A percentile compares a stretch with the other conserved stretches of the same genome.
Conservation (phyloP, 1,139 yeast genomes). For the Debaryomyces udenii region DNA sequence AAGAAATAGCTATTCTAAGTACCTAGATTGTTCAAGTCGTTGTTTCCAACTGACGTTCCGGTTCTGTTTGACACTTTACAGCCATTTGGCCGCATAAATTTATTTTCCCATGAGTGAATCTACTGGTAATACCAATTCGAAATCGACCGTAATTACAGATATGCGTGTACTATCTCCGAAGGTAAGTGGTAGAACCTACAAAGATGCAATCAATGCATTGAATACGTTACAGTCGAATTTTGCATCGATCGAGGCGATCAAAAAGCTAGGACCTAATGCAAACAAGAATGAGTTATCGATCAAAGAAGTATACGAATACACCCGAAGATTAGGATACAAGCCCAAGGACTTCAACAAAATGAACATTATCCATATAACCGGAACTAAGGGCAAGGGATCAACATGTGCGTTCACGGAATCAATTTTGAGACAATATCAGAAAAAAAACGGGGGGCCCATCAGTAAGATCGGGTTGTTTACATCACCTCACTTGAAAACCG, state of each 20-base stretch:
- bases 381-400: conserved; percentile 98
- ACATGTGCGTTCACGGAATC: conserved; percentile 94
- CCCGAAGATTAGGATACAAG: conserved; percentile 83
- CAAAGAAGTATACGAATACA: conserved; percentile 89
- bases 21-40: no score
- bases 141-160: conserved; percentile 6
- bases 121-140: conserved; percentile 6
- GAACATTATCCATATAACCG: conserved; percentile 89
- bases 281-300: conserved; percentile 72
- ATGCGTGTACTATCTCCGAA: conserved; percentile 6
- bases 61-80: neutral
- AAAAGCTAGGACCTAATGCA: conserved; percentile 63
- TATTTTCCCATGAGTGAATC: conserved; percentile 8
- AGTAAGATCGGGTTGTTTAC: conserved; percentile 85
- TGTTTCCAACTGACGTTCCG: neutral
- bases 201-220: conserved; percentile 82
- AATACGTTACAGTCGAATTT: conserved; percentile 90
- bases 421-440: conserved; percentile 64
- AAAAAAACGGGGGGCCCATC: conserved; percentile 24
- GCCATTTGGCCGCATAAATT: neutral
- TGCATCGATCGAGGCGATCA: conserved; percentile 82
- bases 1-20: no score
- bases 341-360: conserved; percentile 68
- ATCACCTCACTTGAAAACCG: conserved; percentile 93
- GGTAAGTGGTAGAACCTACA: conserved; percentile 32